These are phyloP conservation scores for Actinomortierella ambigua DNA, from an alignment of 371 early-diverging fungal genomes.

Conservation along the genomic window DNA sequence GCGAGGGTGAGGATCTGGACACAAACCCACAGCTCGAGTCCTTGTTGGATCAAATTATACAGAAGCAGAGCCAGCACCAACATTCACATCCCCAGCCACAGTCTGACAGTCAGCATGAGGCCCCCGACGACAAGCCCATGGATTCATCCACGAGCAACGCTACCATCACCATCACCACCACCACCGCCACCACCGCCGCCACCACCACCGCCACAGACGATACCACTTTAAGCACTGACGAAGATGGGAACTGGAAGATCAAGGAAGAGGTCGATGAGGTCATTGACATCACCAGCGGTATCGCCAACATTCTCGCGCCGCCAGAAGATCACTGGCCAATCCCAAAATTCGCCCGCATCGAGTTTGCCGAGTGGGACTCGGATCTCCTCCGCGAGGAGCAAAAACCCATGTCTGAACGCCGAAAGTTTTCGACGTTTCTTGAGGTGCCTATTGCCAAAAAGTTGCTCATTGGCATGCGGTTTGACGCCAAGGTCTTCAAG, in stretches of 20 bases:
- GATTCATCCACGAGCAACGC: no score
- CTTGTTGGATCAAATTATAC: conserved; percentile 27
- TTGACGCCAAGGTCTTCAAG: conserved; percentile 18
- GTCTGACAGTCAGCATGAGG: no score
- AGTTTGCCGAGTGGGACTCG: conserved; percentile 2
- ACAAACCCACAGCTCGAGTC: conserved; percentile 7
- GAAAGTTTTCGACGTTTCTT: conserved; percentile 24
- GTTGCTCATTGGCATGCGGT: conserved; percentile 28
- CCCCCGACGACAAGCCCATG: no score
- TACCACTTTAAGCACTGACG: neutral
- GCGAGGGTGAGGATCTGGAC: neutral
- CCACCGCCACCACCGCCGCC: no score
- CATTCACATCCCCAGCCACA: neutral
- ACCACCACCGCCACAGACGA: no score
- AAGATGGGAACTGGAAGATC: neutral
- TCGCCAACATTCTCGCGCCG: conserved; percentile 15
- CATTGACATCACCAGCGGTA: conserved; percentile 13
- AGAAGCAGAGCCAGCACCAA: neutral
- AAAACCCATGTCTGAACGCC: conserved; percentile 10
- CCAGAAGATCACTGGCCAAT: neutral
- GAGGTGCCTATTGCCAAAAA: conserved; percentile 13
- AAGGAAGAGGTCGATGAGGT: neutral
- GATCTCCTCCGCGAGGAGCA: conserved; percentile 13
- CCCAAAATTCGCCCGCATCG: neutral
- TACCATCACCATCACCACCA: no score